Base-by-base conservation (phyloP, 2,329 filamentous ascomycete genomes). In the Hypoxylon sp. region DNA sequence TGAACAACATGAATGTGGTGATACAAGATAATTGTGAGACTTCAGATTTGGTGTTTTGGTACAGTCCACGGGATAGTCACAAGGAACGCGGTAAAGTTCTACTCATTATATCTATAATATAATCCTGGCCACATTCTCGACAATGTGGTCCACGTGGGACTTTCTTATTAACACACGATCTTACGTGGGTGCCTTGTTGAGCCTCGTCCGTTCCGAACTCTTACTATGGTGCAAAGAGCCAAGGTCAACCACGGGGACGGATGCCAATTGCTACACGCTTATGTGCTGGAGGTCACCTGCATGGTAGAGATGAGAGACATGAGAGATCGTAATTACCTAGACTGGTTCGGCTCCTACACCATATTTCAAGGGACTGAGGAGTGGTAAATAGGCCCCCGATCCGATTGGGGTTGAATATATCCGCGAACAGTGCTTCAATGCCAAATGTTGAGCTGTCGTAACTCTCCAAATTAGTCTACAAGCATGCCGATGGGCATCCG, bases 111-210 rank as follows among this genome's bases (percentile, higher is more conserved):
- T 58, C 23, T 48, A 19, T 1, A 23, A 25, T 45, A 19, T 8
- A 25, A 37, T 11, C 43, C 46, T 48, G 25, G 27, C n/a, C 29
- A 34, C 16, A n/a, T 21, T 48, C 5, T 55, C 29, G 21, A 37
- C 16, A 16, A 47, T 56, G 52, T 39, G 30, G 41, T 59, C 56
- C 63, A 69, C 63, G 66, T 66, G 63, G 55, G 47, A 55, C 8
- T 34, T 61, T 48, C 9, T 48, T 30, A 46, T 61, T 37, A 56
- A 53, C 16, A 60, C 47, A 46, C 54, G 30, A 51, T 41, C 45
- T 45, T 65, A 64, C 52, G 50, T 61, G 56, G 56, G 14, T 55
- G 48, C 39, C 47, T 48, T 25, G 27, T 39, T 32, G 39, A 27
- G 30, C 37, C 59, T 54, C 47, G 39, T 23, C 37, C 8, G 45